phyloP scores from a whole-genome alignment of 352 stramenopile genomes.

The Globisporangium camurandrum region DNA sequence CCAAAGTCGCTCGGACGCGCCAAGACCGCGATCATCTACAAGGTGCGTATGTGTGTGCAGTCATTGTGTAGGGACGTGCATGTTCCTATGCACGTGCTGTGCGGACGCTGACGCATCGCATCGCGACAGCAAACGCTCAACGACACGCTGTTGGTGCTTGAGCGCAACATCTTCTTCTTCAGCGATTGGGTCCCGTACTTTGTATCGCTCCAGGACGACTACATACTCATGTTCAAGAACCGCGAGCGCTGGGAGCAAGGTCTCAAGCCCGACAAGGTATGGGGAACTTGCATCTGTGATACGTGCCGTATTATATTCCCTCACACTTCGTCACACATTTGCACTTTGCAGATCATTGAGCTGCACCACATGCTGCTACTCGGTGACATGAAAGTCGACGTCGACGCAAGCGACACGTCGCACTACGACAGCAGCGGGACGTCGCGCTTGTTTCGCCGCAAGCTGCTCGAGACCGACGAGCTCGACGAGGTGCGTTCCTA shows the following conservation, averaged over 20 bases:
- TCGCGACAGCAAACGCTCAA: constrained; percentile 70
- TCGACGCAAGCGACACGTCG: constrained; percentile 17
- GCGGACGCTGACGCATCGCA: too few relatives aligned
- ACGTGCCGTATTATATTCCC: background rate
- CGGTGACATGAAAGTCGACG: constrained; percentile 83
- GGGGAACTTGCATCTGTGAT: too few relatives aligned
- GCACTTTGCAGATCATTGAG: constrained; percentile 43
- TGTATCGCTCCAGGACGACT: constrained; percentile 76
- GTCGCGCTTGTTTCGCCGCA: constrained; percentile 60
- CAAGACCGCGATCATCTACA: constrained; percentile 85
- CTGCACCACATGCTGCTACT: constrained; percentile 68
- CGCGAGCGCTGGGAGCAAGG: constrained; percentile 82
- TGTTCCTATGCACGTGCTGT: background rate
- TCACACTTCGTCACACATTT: background rate
- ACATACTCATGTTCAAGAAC: constrained; percentile 67
- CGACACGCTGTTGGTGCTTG: constrained; percentile 68
- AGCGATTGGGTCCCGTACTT: constrained; percentile 74
- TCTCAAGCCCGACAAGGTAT: constrained; percentile 69
- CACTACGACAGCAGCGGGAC: constrained; percentile 19
- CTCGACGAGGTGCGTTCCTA: constrained; percentile 48
- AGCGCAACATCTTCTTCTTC: constrained; percentile 84
- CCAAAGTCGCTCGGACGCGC: constrained; percentile 77
- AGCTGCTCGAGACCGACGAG: constrained; percentile 65
- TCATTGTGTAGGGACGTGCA: constrained; percentile 1
- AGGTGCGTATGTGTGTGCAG: constrained; percentile 22